phyloP scores from a whole-genome alignment of 2,329 filamentous ascomycete species.

The Colletotrichum lindemuthianum region DNA sequence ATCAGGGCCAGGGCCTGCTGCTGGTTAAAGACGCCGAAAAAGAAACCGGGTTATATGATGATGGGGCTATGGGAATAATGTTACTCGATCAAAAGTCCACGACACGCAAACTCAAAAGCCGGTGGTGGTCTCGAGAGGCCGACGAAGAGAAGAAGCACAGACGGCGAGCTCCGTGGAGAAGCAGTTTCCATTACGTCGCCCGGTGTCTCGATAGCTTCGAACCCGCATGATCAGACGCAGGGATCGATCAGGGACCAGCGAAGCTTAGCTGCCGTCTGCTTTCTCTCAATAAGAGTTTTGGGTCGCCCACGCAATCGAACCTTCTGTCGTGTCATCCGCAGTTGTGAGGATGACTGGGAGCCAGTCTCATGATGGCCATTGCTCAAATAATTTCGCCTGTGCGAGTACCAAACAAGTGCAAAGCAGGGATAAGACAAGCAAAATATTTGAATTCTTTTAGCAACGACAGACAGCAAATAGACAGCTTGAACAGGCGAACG shows the following conservation, averaged over 20 bases:
- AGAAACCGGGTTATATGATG: neutral
- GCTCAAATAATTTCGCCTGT: too few species aligned
- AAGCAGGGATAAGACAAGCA: too few species aligned
- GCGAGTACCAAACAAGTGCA: too few species aligned
- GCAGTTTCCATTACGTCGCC: slow-evolving; percentile 26
- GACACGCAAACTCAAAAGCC: slow-evolving; percentile 6
- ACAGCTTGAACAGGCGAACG: too few species aligned
- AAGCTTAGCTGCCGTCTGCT: slow-evolving; percentile 20
- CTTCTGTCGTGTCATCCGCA: too few species aligned
- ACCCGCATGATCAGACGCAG: slow-evolving; percentile 13
- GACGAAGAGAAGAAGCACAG: neutral
- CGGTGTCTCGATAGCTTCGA: slow-evolving; percentile 3
- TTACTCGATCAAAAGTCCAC: slow-evolving; percentile 24
- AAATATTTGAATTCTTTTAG: too few species aligned
- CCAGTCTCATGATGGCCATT: too few species aligned
- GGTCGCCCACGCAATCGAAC: too few species aligned
- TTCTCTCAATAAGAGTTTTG: neutral
- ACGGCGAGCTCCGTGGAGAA: slow-evolving; percentile 28
- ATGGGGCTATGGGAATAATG: slow-evolving; percentile 13
- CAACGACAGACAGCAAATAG: too few species aligned
- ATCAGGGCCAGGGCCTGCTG: neutral
- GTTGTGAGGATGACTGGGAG: too few species aligned
- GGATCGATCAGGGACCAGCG: slow-evolving; percentile 23
- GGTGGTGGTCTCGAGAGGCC: neutral
- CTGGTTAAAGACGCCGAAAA: neutral